These are phyloP conservation scores for Arachis monticola DNA, from an alignment of 331 rosid species.

Conservation along the genomic window DNA sequence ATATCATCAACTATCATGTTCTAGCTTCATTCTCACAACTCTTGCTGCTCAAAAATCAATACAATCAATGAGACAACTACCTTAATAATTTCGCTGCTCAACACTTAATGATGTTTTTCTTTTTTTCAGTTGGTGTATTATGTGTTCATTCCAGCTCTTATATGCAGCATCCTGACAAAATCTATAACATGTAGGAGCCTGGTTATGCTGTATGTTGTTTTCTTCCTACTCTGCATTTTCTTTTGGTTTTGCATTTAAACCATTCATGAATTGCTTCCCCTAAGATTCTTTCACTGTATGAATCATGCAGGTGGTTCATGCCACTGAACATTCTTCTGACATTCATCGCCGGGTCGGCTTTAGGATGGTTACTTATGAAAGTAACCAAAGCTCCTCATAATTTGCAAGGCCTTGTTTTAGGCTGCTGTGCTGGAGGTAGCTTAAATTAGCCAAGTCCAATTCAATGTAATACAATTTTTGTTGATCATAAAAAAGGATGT, in stretches of 20 bases:
- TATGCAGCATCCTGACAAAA: conserved; percentile 43
- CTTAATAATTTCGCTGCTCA: neutral
- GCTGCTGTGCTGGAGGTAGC: conserved; percentile 50
- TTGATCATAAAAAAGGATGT: too few species aligned
- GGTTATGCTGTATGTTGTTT: conserved; percentile 35
- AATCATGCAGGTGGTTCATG: conserved; percentile 52
- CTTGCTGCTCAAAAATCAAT: neutral
- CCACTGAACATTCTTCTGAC: conserved; percentile 46
- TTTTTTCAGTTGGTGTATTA: conserved; percentile 36
- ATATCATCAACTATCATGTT: neutral
- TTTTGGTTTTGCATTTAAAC: neutral
- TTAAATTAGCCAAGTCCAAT: neutral
- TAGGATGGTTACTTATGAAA: conserved; percentile 45
- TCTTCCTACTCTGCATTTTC: conserved; percentile 15
- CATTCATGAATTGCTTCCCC: neutral
- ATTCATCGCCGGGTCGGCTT: conserved; percentile 39
- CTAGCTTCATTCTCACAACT: neutral
- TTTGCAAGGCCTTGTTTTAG: conserved; percentile 47
- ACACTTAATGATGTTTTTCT: neutral
- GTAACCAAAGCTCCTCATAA: conserved; percentile 40
- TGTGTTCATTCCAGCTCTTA: conserved; percentile 46
- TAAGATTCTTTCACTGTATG: neutral
- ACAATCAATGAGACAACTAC: neutral
- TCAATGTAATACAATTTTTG: neutral
- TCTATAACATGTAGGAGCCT: conserved; percentile 38